Evolutionary conservation across 164 flowering plant species (phyloP).

Genomic region (Piper betle): DNA sequence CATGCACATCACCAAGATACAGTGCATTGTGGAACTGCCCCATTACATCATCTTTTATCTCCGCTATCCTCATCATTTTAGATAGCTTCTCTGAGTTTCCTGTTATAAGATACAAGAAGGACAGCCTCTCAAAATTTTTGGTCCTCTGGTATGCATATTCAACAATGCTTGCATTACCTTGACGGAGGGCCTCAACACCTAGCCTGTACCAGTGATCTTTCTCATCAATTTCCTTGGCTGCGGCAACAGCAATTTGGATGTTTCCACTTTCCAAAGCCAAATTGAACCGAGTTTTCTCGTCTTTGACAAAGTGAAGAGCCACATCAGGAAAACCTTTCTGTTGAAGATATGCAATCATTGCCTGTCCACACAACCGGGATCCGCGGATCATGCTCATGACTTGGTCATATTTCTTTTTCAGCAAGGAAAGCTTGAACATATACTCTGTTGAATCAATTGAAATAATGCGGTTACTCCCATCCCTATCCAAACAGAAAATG

Average conservation of each 20-base stretch:
- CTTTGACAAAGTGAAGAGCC: constrained; percentile 84
- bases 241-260: constrained; percentile 74
- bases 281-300: constrained; percentile 73
- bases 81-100: constrained; percentile 76
- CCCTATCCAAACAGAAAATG: constrained; percentile 58
- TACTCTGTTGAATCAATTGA: constrained; percentile 82
- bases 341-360: constrained; percentile 89
- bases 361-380: constrained; percentile 87
- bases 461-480: constrained; percentile 51
- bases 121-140: constrained; percentile 76
- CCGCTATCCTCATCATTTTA: constrained; percentile 86
- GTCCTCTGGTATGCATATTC: constrained; percentile 93
- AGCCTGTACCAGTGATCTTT: constrained; percentile 84
- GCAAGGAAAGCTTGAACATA: constrained; percentile 46
- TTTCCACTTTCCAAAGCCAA: constrained; percentile 87
- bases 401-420: constrained; percentile 60
- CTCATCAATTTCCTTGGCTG: constrained; percentile 80
- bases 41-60: constrained; percentile 85
- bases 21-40: constrained; percentile 88
- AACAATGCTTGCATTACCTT: constrained; percentile 82
- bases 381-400: constrained; percentile 70
- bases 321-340: constrained; percentile 93
- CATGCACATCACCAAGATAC: constrained; percentile 73
- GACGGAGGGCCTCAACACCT: constrained; percentile 92
- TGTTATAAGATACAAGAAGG: constrained; percentile 78